Base-by-base conservation (phyloP, 257 asterid species). In the Prunella vulgaris region DNA sequence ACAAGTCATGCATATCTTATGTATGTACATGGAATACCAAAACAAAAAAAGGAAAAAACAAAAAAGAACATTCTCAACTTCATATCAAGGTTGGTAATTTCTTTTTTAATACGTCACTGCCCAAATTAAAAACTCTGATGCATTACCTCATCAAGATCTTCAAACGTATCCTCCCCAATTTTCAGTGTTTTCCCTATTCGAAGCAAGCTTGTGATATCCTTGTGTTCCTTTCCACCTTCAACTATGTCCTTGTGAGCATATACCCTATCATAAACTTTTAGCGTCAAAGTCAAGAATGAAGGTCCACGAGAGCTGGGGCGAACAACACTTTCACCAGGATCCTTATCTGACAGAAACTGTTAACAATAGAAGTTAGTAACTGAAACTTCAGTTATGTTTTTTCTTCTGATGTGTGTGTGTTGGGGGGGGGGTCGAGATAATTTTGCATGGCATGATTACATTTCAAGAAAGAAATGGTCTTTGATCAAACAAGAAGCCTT, bases 241-340 rank as follows among this genome's bases (percentile, higher is more conserved):
- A 76, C 78, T 64, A 91, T 91, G 75, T 91, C 96, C 82, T 91
- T 94, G 84, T 94, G 84, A 51, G 96, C 96, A 82, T 83, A 94
- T 70, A 91, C 89, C 28, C 84, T 90, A 69, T 91, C 92, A 69
- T 84, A 87, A 38, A 94, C 77, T 76, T 91, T 94, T 71, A 89
- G 87, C 0, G 99, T 87, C 54, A 91, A 76, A 38, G 99, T 94
- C 82, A 89, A 81, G 81, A 70, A 82, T 52, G 94, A 84, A 60
- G 93, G 96, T 37, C 99, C 99, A 52, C 95, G 96, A 44, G 96
- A 89, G 77, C 97, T 94, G 37, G 97, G 99, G 24, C 90, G 96
- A 54, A 90, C 64, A 52, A 94, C 82, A 81, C 95, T 83, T 80
- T 88, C 99, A 70, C 97, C 97, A 20, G 93, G 93, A 71, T 88